A percentile compares a stretch with the other conserved stretches of the same genome.
These are phyloP conservation scores for Akanthomyces lecanii DNA, from an alignment of 2,329 filamentous ascomycete species.

Conservation along the genomic window DNA sequence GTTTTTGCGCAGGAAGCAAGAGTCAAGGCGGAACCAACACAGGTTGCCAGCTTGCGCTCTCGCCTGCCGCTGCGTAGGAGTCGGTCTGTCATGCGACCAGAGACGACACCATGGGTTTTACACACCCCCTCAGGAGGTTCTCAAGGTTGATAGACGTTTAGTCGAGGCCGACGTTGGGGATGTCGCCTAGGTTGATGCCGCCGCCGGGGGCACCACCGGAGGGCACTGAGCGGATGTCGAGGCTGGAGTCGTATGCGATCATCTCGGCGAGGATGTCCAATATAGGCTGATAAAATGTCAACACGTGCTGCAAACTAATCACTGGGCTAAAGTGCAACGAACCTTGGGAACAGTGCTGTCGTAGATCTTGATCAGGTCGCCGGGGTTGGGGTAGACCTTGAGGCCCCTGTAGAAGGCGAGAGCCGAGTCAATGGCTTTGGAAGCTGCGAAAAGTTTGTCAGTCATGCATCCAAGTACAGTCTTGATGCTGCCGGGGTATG, in stretches of 20 bases:
- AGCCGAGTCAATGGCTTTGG: constrained; percentile 74
- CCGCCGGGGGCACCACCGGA: constrained; percentile 22
- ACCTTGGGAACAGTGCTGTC: constrained; percentile 98
- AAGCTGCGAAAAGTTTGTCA: constrained; percentile 41
- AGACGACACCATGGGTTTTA: constrained; percentile 4
- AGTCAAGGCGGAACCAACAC: neutral
- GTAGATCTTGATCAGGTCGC: constrained; percentile 92
- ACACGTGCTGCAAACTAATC: constrained; percentile 2
- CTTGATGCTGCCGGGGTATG: constrained; percentile 16
- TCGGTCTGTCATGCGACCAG: constrained; percentile 7
- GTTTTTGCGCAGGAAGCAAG: neutral
- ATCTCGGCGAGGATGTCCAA: constrained; percentile 96
- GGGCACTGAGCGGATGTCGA: constrained; percentile 52
- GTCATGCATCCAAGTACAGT: neutral
- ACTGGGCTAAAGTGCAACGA: neutral
- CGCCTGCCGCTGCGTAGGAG: neutral
- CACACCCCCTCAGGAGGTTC: neutral
- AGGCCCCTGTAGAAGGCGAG: constrained; percentile 97
- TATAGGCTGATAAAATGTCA: constrained; percentile 60
- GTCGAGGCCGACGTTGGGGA: constrained; percentile 52
- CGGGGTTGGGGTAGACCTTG: constrained; percentile 94
- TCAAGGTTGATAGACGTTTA: constrained; percentile 32
- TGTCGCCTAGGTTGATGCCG: constrained; percentile 43
- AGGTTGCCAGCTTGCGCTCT: neutral
- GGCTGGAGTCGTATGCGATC: constrained; percentile 83